A percentile compares a stretch with the other conserved stretches of the same genome.
Evolutionary conservation across 495 filamentous ascomycete genomes (phyloP).

Genomic region (Penicillium canariense): DNA sequence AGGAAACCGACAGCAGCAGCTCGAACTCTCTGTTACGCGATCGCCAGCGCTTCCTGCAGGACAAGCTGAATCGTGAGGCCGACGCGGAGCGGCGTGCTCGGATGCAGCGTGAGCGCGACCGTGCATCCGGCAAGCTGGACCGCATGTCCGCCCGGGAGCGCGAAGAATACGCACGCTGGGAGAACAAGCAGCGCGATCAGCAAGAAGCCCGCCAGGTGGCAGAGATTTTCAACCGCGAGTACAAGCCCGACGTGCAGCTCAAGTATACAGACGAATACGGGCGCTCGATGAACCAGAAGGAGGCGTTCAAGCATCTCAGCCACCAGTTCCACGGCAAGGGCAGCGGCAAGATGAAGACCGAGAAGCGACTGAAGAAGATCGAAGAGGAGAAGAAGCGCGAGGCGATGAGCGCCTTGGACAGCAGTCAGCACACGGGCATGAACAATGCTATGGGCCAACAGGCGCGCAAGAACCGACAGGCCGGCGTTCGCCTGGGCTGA

Average conservation of each 20-base stretch:
- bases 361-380: constrained; percentile 95
- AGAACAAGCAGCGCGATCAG: constrained; percentile 84
- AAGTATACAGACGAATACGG: constrained; percentile 89
- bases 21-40: constrained; percentile 69
- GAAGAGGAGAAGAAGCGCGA: constrained; percentile 88
- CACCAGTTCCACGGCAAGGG: constrained; percentile 99
- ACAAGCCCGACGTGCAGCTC: constrained; percentile 85
- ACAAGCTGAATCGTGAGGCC: constrained; percentile 69
- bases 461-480: constrained; percentile 80
- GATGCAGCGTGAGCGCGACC: constrained; percentile 83
- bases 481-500: constrained; percentile 80
- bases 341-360: constrained; percentile 95
- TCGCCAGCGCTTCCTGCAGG: constrained; percentile 74
- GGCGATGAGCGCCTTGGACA: constrained; percentile 77
- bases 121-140: constrained; percentile 75
- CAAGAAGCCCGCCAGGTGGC: constrained; percentile 75
- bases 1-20: constrained; percentile 57
- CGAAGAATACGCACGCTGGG: constrained; percentile 82
- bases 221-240: constrained; percentile 79
- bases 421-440: constrained; percentile 79
- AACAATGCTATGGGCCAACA: constrained; percentile 68
- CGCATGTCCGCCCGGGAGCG: constrained; percentile 84
- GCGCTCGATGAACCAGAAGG: constrained; percentile 82
- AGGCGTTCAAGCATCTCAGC: constrained; percentile 91
- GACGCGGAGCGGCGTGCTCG: constrained; percentile 76